phyloP scores from a whole-genome alignment of 441 rosid species.

The Hypseocharis bilobata region DNA sequence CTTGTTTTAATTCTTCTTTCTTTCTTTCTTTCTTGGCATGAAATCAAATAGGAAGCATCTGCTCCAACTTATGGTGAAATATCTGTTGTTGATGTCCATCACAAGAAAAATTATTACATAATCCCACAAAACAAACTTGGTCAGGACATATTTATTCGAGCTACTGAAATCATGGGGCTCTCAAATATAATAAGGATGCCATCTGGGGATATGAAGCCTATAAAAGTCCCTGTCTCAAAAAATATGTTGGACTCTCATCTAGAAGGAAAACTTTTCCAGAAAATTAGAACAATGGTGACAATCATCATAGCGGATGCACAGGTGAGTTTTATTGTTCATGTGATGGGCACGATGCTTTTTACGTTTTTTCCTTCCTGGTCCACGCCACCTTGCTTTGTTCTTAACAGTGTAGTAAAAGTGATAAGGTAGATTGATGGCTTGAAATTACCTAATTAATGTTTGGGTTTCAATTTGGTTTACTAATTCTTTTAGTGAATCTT shows the following conservation, averaged over 20 bases:
- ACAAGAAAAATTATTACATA: slow-evolving; percentile 65
- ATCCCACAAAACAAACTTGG: slow-evolving; percentile 93
- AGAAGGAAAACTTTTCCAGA: slow-evolving; percentile 44
- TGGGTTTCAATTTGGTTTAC: neutral
- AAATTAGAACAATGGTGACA: slow-evolving; percentile 61
- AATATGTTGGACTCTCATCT: slow-evolving; percentile 83
- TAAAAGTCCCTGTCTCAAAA: slow-evolving; percentile 79
- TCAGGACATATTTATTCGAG: slow-evolving; percentile 76
- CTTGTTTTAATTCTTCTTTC: neutral
- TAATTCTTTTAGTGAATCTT: neutral
- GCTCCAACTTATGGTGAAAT: slow-evolving; percentile 42
- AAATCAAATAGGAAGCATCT: slow-evolving; percentile 44
- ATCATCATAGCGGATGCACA: slow-evolving; percentile 63
- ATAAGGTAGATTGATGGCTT: neutral
- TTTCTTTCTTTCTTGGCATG: slow-evolving; percentile 12
- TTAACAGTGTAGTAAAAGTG: neutral
- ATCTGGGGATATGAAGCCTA: slow-evolving; percentile 74
- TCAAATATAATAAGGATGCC: slow-evolving; percentile 65
- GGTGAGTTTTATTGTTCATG: slow-evolving; percentile 34
- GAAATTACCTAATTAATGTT: neutral
- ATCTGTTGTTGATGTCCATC: slow-evolving; percentile 61
- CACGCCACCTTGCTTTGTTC: neutral
- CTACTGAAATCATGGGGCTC: slow-evolving; percentile 53
- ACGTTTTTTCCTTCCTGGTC: slow-evolving; percentile 1
- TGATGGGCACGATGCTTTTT: slow-evolving; percentile 13